phyloP scores from a whole-genome alignment of 176 grass and related monocot species.

The Pharus latifolius region DNA sequence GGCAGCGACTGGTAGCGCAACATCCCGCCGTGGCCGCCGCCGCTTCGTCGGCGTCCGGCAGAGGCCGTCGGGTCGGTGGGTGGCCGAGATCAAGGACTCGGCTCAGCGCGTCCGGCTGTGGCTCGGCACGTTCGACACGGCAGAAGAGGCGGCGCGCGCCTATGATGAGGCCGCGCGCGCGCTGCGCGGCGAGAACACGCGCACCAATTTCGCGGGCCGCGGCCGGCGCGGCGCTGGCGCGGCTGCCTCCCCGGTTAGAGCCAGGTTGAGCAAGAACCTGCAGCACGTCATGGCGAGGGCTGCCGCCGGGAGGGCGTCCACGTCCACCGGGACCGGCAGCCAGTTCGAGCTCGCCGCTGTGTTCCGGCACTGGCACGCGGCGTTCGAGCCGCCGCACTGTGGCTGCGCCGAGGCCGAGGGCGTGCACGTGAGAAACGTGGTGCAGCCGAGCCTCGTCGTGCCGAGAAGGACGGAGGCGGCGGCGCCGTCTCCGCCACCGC shows the following conservation, averaged over 20 bases:
- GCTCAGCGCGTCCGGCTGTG: conserved; percentile 55
- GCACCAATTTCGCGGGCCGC: conserved; percentile 46
- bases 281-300: conserved; percentile 33
- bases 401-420: background rate
- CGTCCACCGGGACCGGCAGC: conserved; percentile 15
- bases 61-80: conserved; percentile 50
- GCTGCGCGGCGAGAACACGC: conserved; percentile 38
- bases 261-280: conserved; percentile 43
- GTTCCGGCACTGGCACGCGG: conserved; percentile 16
- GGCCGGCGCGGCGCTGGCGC: background rate
- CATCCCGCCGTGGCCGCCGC: conserved; percentile 2
- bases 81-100: conserved; percentile 66
- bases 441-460: conserved; percentile 64
- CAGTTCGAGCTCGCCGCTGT: conserved; percentile 50
- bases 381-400: background rate
- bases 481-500: background rate
- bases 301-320: conserved; percentile 7
- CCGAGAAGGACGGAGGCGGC: conserved; percentile 30
- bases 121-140: conserved; percentile 79
- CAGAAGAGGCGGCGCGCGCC: conserved; percentile 57
- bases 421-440: conserved; percentile 7
- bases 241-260: background rate
- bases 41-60: conserved; percentile 49
- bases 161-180: conserved; percentile 60
- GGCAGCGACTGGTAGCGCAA: background rate